Evolutionary conservation across 129 eudicot genomes (phyloP).

Genomic region (Ambrosia trifida): DNA sequence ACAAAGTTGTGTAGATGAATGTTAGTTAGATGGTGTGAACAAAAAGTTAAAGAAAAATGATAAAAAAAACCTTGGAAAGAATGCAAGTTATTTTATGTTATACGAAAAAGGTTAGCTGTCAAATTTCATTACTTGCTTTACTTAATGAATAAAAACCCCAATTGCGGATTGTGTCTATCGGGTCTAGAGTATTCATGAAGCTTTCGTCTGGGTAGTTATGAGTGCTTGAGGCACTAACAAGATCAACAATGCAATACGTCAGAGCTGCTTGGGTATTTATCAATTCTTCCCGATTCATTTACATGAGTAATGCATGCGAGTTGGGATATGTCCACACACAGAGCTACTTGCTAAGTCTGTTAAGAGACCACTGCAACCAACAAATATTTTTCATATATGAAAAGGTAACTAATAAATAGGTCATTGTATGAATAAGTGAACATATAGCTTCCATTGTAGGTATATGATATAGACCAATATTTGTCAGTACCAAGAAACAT

Average conservation of each 20-base stretch:
- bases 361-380: slow-evolving; percentile 59
- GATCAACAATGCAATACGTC: slow-evolving; percentile 52
- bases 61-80: slow-evolving; percentile 65
- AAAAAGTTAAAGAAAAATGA: neutral
- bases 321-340: slow-evolving; percentile 56
- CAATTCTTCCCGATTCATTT: slow-evolving; percentile 8
- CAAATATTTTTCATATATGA: neutral
- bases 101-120: slow-evolving; percentile 46
- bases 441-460: slow-evolving; percentile 11
- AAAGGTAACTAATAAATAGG: neutral
- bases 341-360: slow-evolving; percentile 63
- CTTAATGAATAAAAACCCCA: slow-evolving; percentile 88
- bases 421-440: neutral
- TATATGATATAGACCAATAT: slow-evolving; percentile 48
- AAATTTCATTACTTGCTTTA: slow-evolving; percentile 65
- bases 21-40: slow-evolving; percentile 1
- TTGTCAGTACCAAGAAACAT: slow-evolving; percentile 61
- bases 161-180: slow-evolving; percentile 42
- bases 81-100: slow-evolving; percentile 59
- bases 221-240: slow-evolving; percentile 86
- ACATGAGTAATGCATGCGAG: slow-evolving; percentile 43
- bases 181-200: slow-evolving; percentile 59
- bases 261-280: too few relatives aligned
- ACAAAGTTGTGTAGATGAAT: slow-evolving; percentile 47
- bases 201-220: slow-evolving; percentile 77